Conservation (phyloP, 441 rosid species). For the Bruguiera hainesii region DNA sequence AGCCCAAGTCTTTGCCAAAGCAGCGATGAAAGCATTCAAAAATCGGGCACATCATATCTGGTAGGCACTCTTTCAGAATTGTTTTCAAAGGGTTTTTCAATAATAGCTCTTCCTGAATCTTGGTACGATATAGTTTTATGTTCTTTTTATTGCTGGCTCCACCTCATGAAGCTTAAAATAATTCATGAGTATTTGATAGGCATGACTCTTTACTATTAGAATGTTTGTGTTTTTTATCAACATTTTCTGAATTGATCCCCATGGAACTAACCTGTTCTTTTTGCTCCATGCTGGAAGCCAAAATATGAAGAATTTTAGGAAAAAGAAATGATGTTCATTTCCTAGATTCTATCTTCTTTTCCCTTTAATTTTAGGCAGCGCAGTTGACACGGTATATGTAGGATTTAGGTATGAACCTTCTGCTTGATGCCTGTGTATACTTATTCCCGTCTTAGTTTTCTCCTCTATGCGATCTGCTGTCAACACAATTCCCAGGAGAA, state of each 20-base stretch:
- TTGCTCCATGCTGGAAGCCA: no score
- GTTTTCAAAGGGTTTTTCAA: slow-evolving; percentile 8
- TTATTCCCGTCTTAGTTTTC: not conserved
- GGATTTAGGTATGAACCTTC: not conserved
- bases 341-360: not conserved
- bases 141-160: slow-evolving; percentile 3
- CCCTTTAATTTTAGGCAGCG: not conserved
- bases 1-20: slow-evolving; percentile 75
- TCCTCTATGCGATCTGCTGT: not conserved
- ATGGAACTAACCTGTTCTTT: not conserved
- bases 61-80: slow-evolving; percentile 36
- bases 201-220: not conserved
- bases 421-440: not conserved
- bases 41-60: slow-evolving; percentile 46
- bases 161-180: slow-evolving; percentile 3
- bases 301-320: no score
- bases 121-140: not conserved
- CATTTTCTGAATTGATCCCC: not conserved
- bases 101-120: not conserved
- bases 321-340: no score
- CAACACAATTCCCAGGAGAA: not conserved
- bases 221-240: not conserved
- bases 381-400: not conserved
- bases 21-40: slow-evolving; percentile 77
- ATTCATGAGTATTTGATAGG: not conserved